Base-by-base conservation (phyloP, 2,329 filamentous ascomycete genomes). In the Epichloe typhina region DNA sequence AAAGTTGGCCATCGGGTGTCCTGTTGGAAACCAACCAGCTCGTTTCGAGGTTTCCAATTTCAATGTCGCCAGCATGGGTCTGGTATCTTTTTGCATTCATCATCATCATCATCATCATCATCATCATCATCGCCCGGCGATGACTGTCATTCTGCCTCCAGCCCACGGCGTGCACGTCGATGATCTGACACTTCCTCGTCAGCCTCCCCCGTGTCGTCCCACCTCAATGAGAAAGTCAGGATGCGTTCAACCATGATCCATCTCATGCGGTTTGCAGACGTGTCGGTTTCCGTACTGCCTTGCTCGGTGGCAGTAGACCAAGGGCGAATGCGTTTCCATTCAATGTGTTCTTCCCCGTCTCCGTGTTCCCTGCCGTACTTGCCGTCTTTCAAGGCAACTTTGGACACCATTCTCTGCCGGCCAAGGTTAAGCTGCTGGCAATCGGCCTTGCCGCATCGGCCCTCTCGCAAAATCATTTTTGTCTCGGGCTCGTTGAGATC, bases 181-280 rank as follows among this genome's bases (percentile, higher is more conserved):
- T 53, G 51, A n/a, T 51, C 40, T 8, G 46, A 35, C n/a, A 45
- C 50, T 13, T 56, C 52, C 46, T 62, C 59, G 45, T 55, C 54
- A n/a, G 58, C 57, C 17, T 61, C 63, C 54, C 54, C 60, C 44
- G 59, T 59, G n/a, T 59, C 62, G 17, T 68, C 66, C 58, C 64
- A 64, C 13, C 62, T 59, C 38, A 69, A 54, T 5, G 65, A 65
- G 50, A 68, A 68, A 1, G 66, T 68, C 33, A 69, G 53, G 39
- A 63, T 66, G 15, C 66, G 60, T 53, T 69, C 66, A 8, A 68
- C 65, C 21, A 66, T 56, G 33, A 66, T 62, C 66, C 66, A 69
- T 50, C 66, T 60, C 64, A 67, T 64, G 43, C 61, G 56, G 50
- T 67, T 64, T 51, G 62, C 61, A 31, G 57, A 59, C 1, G 59